Base-by-base conservation (phyloP, 2,329 filamentous ascomycete species). In the Tothia fuscella region DNA sequence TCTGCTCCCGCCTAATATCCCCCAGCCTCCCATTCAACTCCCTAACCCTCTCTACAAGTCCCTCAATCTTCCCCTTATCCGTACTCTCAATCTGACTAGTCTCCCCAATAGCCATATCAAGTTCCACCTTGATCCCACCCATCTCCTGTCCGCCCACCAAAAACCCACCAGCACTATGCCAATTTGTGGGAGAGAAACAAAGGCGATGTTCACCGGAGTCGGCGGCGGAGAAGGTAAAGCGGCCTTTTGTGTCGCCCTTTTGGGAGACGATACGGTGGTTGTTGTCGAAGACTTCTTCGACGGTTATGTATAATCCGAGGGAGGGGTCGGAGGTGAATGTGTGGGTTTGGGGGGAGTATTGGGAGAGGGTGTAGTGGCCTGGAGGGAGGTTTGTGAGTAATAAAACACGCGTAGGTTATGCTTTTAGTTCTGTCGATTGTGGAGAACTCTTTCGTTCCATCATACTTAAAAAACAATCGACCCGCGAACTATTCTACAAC, bases 261-360 rank as follows among this genome's bases (percentile, higher is more conserved):
- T 94, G 86, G 50, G 80, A 84, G 48, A 96, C 84, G 47, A 98
- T 83, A 49, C 88, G 87, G 74, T 98, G 91, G 70, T 96, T 82
- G 64, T 93, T 89, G 73, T 96, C 88, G 65, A 98, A 98, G 56
- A 82, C 75, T 70, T 98, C 91, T 75, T 95, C 88, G 44, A 96
- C 89, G 13, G 85, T 88, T 55, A 96, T 93, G 66, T 80, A 84
- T 60, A 96, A 82, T 65, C 74, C 80, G 47, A 93, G 70, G 49
- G 80, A 80, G 49, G 78, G 71, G 60, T 91, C 83, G 56, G 80
- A 71, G 41, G 70, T 64, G 76, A 85, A 96, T 39, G 66, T 60
- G 51, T 76, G 74, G 44, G 70, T 65, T 51, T 78, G 67, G 44
- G 83, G 74, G 62, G 91, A 80, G 68, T 77, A 91, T 61, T 93